Evolutionary conservation across 139 green algal species (phyloP).

Genomic region (Asterochloris erici): DNA sequence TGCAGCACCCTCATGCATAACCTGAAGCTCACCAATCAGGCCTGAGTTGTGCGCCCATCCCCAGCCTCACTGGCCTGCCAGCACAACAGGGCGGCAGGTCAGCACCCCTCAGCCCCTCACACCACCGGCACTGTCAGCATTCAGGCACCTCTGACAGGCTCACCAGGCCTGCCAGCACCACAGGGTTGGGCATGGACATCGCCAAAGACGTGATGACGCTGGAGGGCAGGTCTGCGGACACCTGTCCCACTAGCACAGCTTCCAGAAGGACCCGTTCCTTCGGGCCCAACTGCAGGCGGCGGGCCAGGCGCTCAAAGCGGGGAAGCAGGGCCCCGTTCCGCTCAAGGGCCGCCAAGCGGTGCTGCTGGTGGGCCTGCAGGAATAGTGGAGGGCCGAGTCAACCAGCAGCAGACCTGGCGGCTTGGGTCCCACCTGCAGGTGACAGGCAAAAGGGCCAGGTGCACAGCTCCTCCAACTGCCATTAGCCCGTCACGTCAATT

Average conservation of each 20-base stretch:
- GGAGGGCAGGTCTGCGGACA: neutral
- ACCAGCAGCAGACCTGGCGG: neutral
- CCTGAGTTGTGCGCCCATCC: neutral
- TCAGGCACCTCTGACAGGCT: neutral
- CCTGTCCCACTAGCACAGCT: conserved; percentile 16
- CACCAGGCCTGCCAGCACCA: conserved; percentile 16
- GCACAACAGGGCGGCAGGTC: neutral
- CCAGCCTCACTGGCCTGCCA: neutral
- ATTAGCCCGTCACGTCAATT: too few relatives aligned
- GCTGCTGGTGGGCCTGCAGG: conserved; percentile 1
- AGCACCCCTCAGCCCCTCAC: neutral
- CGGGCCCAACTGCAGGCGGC: neutral
- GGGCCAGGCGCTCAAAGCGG: conserved; percentile 10
- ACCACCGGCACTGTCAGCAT: neutral
- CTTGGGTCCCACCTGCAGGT: neutral
- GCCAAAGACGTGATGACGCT: neutral
- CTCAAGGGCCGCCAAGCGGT: neutral
- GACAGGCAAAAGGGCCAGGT: too few relatives aligned
- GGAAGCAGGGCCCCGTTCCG: neutral
- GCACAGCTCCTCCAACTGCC: too few relatives aligned
- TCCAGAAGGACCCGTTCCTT: conserved; percentile 13
- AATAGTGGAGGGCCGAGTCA: neutral
- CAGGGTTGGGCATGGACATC: neutral
- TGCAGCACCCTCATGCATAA: neutral
- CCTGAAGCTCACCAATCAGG: neutral